These are phyloP conservation scores for Drechslerella dactyloides DNA, from an alignment of 2,329 filamentous ascomycete genomes.

Conservation along the genomic window DNA sequence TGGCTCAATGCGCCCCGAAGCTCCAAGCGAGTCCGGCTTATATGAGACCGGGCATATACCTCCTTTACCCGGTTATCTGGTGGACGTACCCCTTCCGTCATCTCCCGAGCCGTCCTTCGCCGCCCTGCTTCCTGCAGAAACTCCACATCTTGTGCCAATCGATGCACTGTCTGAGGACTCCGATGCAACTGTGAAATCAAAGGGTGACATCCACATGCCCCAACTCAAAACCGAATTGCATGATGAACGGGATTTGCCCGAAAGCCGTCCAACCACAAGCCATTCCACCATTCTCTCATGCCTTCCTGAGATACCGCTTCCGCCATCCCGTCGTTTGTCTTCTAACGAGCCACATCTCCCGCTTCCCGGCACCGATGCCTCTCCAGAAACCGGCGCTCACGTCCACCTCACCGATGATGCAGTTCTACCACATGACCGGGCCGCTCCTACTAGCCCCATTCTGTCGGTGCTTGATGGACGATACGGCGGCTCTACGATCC, in stretches of 20 bases:
- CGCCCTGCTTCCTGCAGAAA: neutral
- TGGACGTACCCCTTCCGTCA: conserved; percentile 16
- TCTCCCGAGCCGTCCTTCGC: conserved; percentile 15
- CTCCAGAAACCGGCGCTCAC: no score
- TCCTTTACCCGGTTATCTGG: neutral
- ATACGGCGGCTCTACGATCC: neutral
- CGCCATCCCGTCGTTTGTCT: conserved; percentile 12
- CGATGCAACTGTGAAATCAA: neutral
- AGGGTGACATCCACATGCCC: neutral
- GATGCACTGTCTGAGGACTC: neutral
- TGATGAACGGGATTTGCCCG: conserved; percentile 7
- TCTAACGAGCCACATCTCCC: neutral
- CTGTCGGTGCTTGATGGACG: neutral
- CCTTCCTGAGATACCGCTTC: neutral
- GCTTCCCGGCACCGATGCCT: neutral
- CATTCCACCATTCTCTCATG: neutral
- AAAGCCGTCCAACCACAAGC: conserved; percentile 12
- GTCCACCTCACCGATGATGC: neutral
- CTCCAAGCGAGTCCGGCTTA: no score
- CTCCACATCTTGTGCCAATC: conserved; percentile 11
- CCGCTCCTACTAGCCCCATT: neutral
- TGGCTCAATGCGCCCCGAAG: no score
- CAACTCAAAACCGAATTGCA: neutral
- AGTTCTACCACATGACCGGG: neutral
- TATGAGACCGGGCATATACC: neutral